These are phyloP conservation scores for Novymonas esmeraldas DNA, from an alignment of 208 protist genomes.

Conservation along the genomic window DNA sequence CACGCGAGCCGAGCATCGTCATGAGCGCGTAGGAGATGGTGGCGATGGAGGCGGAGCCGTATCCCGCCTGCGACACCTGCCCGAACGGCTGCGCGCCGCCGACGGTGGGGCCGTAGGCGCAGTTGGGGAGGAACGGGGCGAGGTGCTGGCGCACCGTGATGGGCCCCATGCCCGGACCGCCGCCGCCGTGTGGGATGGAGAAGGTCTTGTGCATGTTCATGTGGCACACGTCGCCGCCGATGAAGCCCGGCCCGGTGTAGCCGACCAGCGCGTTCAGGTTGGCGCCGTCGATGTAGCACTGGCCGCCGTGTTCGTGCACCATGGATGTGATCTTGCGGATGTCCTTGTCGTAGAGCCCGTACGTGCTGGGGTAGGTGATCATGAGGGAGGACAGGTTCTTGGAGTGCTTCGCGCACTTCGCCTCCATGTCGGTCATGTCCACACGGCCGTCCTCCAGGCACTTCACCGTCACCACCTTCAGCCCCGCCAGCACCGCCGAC, in stretches of 20 bases:
- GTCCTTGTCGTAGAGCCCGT: slow-evolving; percentile 97
- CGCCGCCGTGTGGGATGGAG: slow-evolving; percentile 96
- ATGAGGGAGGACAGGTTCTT: slow-evolving; percentile 96
- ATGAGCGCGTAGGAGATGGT: slow-evolving; percentile 97
- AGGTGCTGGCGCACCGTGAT: slow-evolving; percentile 95
- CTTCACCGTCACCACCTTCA: slow-evolving; percentile 93
- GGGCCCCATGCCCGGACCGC: slow-evolving; percentile 97
- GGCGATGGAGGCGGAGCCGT: slow-evolving; percentile 93
- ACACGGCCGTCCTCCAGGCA: slow-evolving; percentile 92
- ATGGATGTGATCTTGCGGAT: slow-evolving; percentile 89
- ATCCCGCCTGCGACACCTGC: slow-evolving; percentile 94
- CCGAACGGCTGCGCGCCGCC: slow-evolving; percentile 84
- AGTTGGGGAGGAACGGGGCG: slow-evolving; percentile 92
- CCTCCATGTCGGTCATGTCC: slow-evolving; percentile 91
- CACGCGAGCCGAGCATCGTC: slow-evolving; percentile 93
- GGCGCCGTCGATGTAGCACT: slow-evolving; percentile 98
- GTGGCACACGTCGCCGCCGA: slow-evolving; percentile 98
- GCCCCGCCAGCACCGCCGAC: slow-evolving; percentile 93
- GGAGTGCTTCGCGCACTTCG: slow-evolving; percentile 91
- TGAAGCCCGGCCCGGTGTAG: slow-evolving; percentile 94
- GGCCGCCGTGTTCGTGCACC: slow-evolving; percentile 92
- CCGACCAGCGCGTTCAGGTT: slow-evolving; percentile 98
- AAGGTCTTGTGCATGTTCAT: slow-evolving; percentile 99
- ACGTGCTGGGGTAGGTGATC: slow-evolving; percentile 99
- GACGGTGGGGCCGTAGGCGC: slow-evolving; percentile 61